Evolutionary conservation across 371 early-diverging fungal genomes (phyloP), one percentile per base, ranked within the genome.

Genomic region (Mortierella sp.): DNA sequence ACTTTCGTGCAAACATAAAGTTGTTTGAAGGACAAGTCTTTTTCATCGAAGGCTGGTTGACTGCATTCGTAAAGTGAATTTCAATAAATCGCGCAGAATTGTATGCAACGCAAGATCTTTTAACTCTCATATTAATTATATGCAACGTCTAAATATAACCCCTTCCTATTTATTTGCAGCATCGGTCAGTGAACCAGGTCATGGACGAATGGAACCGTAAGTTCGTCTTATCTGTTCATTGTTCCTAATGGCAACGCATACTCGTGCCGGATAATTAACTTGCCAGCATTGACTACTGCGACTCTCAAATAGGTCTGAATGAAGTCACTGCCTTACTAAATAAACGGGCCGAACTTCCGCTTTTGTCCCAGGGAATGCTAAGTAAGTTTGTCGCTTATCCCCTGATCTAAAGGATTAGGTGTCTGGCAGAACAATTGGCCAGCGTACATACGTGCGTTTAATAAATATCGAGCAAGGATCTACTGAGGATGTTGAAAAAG

Each of bases 21-120:
- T 88, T 90, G 47, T 91, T 93, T 79, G 90, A 93, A 67, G 90
- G 90, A 10, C 93, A 94, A 58, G 71, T 94, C 47, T 92, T 92
- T 43, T 87, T 86, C 24, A 69, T 92, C 13, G 87, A 89, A 61
- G 87, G 85, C 79, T 93, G 94, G 94, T 76, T 90, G 10, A 89
- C 90, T 15, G 75, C 80, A 24, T 41, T 91, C 41, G 84, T 87
- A 57, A 57, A 3, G 24, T 33, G 24, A 21, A 33, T 60, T 55
- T 55, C 11, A 24, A 28, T 36, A 32, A 48, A 48, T 50, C 45
- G 45, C 45, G 45, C 45, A 45, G 11, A 11, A 45, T 45, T 50
- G n/a, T 16, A n/a, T 16, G 50, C n/a, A 19, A 50, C 13, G 4
- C 50, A n/a, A 55, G 22, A 24, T 57, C 52, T 57, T 48, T 36